phyloP scores from a whole-genome alignment of 2,329 filamentous ascomycete genomes.

The Chrysoporthe austroafricana region DNA sequence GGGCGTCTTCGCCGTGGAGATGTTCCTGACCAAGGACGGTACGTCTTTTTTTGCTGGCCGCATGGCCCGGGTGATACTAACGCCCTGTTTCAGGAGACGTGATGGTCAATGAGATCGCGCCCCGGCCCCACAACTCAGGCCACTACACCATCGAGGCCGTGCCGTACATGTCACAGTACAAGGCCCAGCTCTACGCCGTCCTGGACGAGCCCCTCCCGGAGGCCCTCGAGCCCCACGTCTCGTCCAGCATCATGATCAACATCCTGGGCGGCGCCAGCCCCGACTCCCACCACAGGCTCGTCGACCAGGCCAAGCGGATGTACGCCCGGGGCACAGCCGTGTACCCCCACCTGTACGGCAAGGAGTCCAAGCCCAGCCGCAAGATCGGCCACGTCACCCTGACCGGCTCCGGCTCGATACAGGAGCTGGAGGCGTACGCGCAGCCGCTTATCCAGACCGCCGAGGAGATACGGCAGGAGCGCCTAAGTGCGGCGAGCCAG shows the following conservation, averaged over 20 bases:
- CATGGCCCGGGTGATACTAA: slow-evolving; percentile 13
- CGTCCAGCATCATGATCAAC: slow-evolving; percentile 76
- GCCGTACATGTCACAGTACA: slow-evolving; percentile 84
- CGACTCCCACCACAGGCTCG: slow-evolving; percentile 62
- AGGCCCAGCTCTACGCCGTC: slow-evolving; percentile 85
- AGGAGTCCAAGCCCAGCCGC: slow-evolving; percentile 81
- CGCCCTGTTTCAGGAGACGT: slow-evolving; percentile 52
- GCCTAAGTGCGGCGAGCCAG: slow-evolving; percentile 47
- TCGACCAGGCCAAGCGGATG: slow-evolving; percentile 49
- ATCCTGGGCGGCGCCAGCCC: slow-evolving; percentile 71
- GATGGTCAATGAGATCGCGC: slow-evolving; percentile 85
- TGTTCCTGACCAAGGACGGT: slow-evolving; percentile 82
- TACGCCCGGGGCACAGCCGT: slow-evolving; percentile 52
- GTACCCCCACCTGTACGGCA: slow-evolving; percentile 87
- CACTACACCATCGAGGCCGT: slow-evolving; percentile 96
- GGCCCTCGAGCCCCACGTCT: slow-evolving; percentile 61
- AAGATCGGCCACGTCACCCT: slow-evolving; percentile 97
- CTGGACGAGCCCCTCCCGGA: slow-evolving; percentile 63
- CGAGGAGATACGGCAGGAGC: slow-evolving; percentile 61
- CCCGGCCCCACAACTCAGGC: slow-evolving; percentile 84
- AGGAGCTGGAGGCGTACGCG: slow-evolving; percentile 62
- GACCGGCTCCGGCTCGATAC: slow-evolving; percentile 67
- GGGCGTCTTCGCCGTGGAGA: slow-evolving; percentile 94
- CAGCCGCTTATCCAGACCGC: slow-evolving; percentile 71
- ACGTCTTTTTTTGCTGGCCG: slow-evolving; percentile 33